phyloP scores from a whole-genome alignment of 2,329 filamentous ascomycete species.

The Alternaria gaisen region DNA sequence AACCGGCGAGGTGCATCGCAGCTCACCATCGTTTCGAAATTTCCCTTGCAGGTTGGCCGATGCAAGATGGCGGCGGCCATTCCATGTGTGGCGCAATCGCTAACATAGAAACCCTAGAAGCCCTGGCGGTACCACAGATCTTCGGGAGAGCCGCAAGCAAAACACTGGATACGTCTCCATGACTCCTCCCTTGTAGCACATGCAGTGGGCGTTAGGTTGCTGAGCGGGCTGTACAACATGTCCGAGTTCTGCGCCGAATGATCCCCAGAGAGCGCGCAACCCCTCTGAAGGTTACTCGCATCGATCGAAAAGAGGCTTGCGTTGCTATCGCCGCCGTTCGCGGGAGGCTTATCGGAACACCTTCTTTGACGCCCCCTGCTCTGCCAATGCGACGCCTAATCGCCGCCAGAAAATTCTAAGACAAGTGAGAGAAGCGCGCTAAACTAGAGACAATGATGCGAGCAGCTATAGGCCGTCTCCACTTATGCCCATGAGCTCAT shows the following conservation, averaged over 20 bases:
- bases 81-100: slow-evolving; percentile 18
- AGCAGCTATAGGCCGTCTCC: slow-evolving; percentile 18
- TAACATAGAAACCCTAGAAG: not conserved
- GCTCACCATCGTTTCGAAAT: slow-evolving; percentile 16
- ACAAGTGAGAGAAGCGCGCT: slow-evolving; percentile 13
- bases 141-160: slow-evolving; percentile 16
- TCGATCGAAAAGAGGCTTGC: slow-evolving; percentile 7
- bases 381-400: slow-evolving; percentile 6
- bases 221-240: not conserved
- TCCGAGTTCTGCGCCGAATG: not conserved
- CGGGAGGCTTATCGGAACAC: slow-evolving; percentile 35
- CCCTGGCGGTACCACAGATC: not conserved
- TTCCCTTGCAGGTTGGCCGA: slow-evolving; percentile 15
- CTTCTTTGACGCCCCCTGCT: slow-evolving; percentile 29
- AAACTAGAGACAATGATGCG: slow-evolving; percentile 13
- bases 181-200: not conserved
- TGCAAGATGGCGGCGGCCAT: slow-evolving; percentile 6
- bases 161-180: not conserved
- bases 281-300: not conserved
- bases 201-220: not conserved
- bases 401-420: slow-evolving; percentile 21
- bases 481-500: slow-evolving; percentile 25
- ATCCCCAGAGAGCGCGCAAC: slow-evolving; percentile 2
- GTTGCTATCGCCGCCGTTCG: slow-evolving; percentile 33
- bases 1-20: slow-evolving; percentile 22